phyloP scores from a whole-genome alignment of 352 stramenopile genomes.

The Phytophthora citrophthora region DNA sequence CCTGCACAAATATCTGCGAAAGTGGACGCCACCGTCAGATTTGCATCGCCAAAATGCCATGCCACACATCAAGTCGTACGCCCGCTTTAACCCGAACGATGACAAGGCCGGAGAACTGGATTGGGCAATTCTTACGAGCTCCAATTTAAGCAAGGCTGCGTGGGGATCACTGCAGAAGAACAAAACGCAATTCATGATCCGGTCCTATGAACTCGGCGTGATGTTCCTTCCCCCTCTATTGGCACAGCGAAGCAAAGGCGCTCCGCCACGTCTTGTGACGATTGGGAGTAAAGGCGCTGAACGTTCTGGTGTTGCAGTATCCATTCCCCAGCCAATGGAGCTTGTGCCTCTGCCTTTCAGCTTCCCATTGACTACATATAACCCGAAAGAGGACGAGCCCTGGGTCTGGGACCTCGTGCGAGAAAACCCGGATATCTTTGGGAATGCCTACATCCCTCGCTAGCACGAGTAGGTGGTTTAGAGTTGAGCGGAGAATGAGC shows the following conservation, averaged over 20 bases:
- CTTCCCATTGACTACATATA: slow-evolving; percentile 75
- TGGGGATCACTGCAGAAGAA: slow-evolving; percentile 82
- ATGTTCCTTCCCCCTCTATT: slow-evolving; percentile 64
- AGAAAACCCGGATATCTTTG: slow-evolving; percentile 73
- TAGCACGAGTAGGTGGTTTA: slow-evolving; percentile 12
- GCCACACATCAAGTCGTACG: slow-evolving; percentile 87
- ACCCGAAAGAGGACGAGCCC: slow-evolving; percentile 73
- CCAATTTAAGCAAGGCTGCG: slow-evolving; percentile 85
- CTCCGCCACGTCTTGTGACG: slow-evolving; percentile 33
- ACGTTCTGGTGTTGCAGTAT: slow-evolving; percentile 5
- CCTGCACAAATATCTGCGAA: slow-evolving; percentile 84
- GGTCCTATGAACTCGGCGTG: slow-evolving; percentile 83
- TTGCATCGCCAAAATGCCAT: slow-evolving; percentile 80
- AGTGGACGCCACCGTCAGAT: slow-evolving; percentile 62
- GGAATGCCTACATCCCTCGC: slow-evolving; percentile 69
- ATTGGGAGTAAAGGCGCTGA: slow-evolving; percentile 40
- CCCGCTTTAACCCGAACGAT: slow-evolving; percentile 54
- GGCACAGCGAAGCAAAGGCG: slow-evolving; percentile 1
- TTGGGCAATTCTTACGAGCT: slow-evolving; percentile 82
- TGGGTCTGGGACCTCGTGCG: slow-evolving; percentile 84
- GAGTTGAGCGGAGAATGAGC: slow-evolving; percentile 15
- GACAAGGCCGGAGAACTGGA: slow-evolving; percentile 46
- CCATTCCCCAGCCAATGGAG: slow-evolving; percentile 11
- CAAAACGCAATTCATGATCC: slow-evolving; percentile 80
- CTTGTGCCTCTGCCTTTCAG: slow-evolving; percentile 66